phyloP scores from a whole-genome alignment of 768 basidiomycete species.

The Xerocomellus chrysenteron region DNA sequence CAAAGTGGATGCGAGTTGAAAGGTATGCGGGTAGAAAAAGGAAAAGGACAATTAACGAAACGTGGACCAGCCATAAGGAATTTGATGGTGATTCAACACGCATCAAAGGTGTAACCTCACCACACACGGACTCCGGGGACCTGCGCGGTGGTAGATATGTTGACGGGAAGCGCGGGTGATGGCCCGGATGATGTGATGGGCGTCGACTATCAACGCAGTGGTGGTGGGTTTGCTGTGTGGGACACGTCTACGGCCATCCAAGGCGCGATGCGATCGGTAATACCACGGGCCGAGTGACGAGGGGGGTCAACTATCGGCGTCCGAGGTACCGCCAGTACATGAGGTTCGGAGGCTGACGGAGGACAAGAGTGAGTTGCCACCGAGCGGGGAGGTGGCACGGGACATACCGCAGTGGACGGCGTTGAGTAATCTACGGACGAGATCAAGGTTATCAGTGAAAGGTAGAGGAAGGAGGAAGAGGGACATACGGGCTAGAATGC shows the following conservation, averaged over 20 bases:
- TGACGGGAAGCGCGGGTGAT: not conserved
- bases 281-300: conserved; percentile 4
- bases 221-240: not conserved
- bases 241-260: not conserved
- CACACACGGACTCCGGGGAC: conserved; percentile 1
- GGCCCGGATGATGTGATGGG: conserved; percentile 6
- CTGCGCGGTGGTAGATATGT: conserved; percentile 2
- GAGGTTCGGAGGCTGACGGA: conserved; percentile 41
- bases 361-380: conserved; percentile 4
- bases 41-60: not conserved
- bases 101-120: conserved; percentile 2
- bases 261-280: not conserved
- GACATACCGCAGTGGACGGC: conserved; percentile 43
- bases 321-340: conserved; percentile 49
- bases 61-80: conserved; percentile 23
- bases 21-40: conserved; percentile 5
- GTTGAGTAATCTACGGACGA: conserved; percentile 55
- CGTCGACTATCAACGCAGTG: conserved; percentile 3
- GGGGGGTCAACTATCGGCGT: conserved; percentile 33
- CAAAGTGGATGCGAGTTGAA: conserved; percentile 15
- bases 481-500: conserved; percentile 58
- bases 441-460: conserved; percentile 2
- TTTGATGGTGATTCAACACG: conserved; percentile 9
- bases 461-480: not conserved
- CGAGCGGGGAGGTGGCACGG: not conserved